Evolutionary conservation across 768 basidiomycete species (phyloP), one percentile per base, ranked within the genome.

Genomic region (Auriscalpium microsporum): DNA sequence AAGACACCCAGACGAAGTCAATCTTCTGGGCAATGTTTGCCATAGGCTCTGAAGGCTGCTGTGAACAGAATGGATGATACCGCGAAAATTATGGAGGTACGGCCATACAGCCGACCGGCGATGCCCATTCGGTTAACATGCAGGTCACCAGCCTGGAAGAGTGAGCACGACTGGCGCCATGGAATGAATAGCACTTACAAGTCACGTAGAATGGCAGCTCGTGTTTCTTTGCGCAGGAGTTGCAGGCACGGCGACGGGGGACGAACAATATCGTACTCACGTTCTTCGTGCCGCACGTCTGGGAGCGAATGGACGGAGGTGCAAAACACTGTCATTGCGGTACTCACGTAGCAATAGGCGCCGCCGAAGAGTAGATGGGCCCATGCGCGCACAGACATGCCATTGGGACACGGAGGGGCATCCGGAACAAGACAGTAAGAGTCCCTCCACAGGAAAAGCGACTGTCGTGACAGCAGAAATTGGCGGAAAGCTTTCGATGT

Each of bases 401-500:
- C 58, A 19, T 7, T 21, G 3, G 58, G 58, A 47, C 55, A 45
- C 11, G 50, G 34, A 23, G 58, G 58, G 5, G 28, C 45, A 14
- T 47, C 47, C 14, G 14, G 42, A 13, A 36, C 35, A 14, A 44
- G 19, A 11, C 14, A 28, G 14, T 51, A 48, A 33, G 50, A 48
- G 16, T 17, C 19, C 16, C 56, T 59, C 72, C 72, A 73, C 3
- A 72, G 52, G n/a, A 57, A 54, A 9, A 38, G 59, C 13, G 64
- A 55, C 9, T 36, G 45, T 0, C 54, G 52, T 8, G 63, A 59
- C 45, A 67, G 52, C 10, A 73, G 61, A 16, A 66, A 52, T 3
- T 23, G 28, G 16, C 71, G 69, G 34, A 72, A 62, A 1, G 36
- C 51, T 46, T 64, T 68, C 48, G 54, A 68, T 9, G 65, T 66